Percentiles rank a stretch among this genome's conserved stretches.
Conservation (phyloP, 108 stramenopile species). For the Nitzschia sp. region DNA sequence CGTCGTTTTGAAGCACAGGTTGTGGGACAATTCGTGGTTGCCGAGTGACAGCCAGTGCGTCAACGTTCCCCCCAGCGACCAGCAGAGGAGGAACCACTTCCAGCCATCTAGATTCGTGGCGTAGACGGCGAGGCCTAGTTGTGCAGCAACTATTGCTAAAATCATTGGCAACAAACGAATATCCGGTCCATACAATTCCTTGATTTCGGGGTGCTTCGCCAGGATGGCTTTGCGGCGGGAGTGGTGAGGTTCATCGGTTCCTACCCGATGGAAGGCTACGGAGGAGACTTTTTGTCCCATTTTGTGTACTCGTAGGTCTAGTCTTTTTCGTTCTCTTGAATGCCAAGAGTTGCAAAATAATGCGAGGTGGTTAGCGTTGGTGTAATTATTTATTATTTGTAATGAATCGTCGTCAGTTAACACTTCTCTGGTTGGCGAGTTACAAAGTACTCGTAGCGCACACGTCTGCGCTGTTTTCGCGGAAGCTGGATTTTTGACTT, state of each 20-base stretch:
- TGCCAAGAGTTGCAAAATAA: too few species aligned
- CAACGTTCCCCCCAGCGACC: slow-evolving; percentile 72
- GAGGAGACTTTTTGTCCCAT: slow-evolving; percentile 44
- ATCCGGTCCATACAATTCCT: slow-evolving; percentile 82
- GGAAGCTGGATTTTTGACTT: too few species aligned
- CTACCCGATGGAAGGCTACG: slow-evolving; percentile 20
- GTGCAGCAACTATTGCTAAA: slow-evolving; percentile 50
- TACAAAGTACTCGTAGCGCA: too few species aligned
- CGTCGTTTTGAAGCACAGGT: slow-evolving; percentile 70
- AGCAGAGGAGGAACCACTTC: slow-evolving; percentile 52
- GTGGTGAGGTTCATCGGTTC: slow-evolving; percentile 51
- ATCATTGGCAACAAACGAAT: slow-evolving; percentile 66
- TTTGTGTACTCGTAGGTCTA: neutral
- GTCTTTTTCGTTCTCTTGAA: neutral
- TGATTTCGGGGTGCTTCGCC: slow-evolving; percentile 76
- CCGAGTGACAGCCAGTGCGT: slow-evolving; percentile 88
- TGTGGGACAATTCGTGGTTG: slow-evolving; percentile 93
- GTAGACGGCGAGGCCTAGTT: slow-evolving; percentile 62
- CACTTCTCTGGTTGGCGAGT: too few species aligned
- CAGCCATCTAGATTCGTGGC: slow-evolving; percentile 22
- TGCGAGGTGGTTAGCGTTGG: too few species aligned
- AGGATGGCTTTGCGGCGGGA: slow-evolving; percentile 77
- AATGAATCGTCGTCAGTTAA: too few species aligned
- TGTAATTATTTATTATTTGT: too few species aligned
- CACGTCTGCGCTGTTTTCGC: too few species aligned